Base-by-base conservation (phyloP, 2,329 filamentous ascomycete genomes). In the Raffaelea albimanens region DNA sequence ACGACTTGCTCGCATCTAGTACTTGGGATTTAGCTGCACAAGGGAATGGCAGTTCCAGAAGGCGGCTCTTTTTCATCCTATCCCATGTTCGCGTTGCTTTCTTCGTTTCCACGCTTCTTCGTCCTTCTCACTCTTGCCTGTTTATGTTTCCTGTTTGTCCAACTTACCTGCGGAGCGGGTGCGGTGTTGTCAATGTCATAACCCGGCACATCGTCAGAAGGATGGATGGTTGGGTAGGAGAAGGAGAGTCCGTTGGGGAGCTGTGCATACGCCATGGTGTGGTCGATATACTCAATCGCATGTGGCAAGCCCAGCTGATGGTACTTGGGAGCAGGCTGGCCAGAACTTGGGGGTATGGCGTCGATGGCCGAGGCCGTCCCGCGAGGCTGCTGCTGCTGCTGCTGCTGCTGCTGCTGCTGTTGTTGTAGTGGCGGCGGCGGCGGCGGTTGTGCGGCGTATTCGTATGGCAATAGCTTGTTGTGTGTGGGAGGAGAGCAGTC, bases 391-490 rank as follows among this genome's bases (percentile, higher is more conserved):
- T n/a, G n/a, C n/a, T n/a, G n/a, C n/a, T n/a, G n/a, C n/a, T n/a
- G n/a, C n/a, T n/a, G n/a, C n/a, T n/a, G n/a, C n/a, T n/a, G n/a
- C n/a, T n/a, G n/a, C n/a, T n/a, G n/a, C n/a, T n/a, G n/a, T n/a
- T n/a, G n/a, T n/a, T n/a, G n/a, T n/a, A n/a, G n/a, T n/a, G n/a
- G n/a, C n/a, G n/a, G n/a, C n/a, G n/a, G n/a, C n/a, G n/a, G 52
- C 39, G 25, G 52, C 39, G 59, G 59, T 21, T 58, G 51, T 31
- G 53, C 52, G 21, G 61, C 57, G 38, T 62, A 57, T 57, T 72
- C 73, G 53, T 73, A 67, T 48, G 69, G 65, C 44, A 69, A 58
- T 23, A 73, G 53, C 20, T 72, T 65, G 43, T 67, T 63, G 49
- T 71, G 64, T 36, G 66, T 64, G 48, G 63, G 61, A n/a, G 67